phyloP scores from a whole-genome alignment of 768 basidiomycete species.

The Exidia glandulosa region DNA sequence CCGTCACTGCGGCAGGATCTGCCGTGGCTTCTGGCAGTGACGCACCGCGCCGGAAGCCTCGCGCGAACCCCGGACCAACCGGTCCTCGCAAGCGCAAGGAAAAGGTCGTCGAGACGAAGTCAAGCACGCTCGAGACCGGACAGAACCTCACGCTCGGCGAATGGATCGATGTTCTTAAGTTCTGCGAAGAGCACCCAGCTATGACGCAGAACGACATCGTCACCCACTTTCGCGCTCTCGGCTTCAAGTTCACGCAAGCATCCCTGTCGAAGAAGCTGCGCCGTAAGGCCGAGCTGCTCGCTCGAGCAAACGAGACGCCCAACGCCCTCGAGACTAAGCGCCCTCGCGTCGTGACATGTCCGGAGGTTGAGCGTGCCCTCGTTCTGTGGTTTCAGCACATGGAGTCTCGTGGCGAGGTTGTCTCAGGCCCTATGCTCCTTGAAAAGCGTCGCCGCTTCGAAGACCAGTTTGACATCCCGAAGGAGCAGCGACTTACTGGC shows the following conservation, averaged over 20 bases:
- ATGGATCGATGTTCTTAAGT: neutral
- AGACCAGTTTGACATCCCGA: slow-evolving; percentile 17
- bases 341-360: slow-evolving; percentile 20
- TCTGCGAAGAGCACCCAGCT: neutral
- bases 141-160: neutral
- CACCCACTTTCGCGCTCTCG: neutral
- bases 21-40: neutral
- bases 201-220: neutral
- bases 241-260: neutral
- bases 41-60: neutral
- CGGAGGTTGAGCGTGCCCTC: slow-evolving; percentile 24
- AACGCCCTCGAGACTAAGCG: slow-evolving; percentile 11
- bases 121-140: neutral
- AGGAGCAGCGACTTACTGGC: slow-evolving; percentile 12
- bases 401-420: slow-evolving; percentile 16
- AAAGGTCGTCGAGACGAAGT: neutral
- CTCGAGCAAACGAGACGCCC: neutral
- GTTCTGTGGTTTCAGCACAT: slow-evolving; percentile 20
- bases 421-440: slow-evolving; percentile 18
- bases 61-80: neutral
- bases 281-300: neutral
- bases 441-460: slow-evolving; percentile 18
- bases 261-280: neutral
- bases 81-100: neutral
- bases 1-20: too few species aligned